Percentiles rank a stretch among this genome's conserved stretches.
Conservation (phyloP, 1,139 yeast genomes). For the Magnusiomyces paraingens region DNA sequence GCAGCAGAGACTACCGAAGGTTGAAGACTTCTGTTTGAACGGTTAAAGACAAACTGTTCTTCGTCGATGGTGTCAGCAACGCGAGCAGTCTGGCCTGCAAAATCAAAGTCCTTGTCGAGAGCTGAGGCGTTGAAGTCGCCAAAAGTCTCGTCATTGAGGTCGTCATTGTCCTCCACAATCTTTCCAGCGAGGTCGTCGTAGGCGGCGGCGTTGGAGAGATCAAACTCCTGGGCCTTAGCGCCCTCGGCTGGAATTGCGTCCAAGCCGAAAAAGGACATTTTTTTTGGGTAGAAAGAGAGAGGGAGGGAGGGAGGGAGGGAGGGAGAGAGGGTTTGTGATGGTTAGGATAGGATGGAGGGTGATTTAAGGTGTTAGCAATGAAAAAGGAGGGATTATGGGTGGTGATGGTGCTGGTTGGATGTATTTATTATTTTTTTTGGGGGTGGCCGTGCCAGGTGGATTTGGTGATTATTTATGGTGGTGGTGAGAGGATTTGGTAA, state of each 20-base stretch:
- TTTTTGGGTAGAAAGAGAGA: neutral
- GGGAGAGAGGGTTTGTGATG: too few species aligned
- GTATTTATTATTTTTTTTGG: too few species aligned
- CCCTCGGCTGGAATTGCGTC: conserved; percentile 27
- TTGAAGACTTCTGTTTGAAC: conserved; percentile 17
- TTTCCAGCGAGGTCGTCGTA: conserved; percentile 64
- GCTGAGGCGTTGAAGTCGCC: conserved; percentile 53
- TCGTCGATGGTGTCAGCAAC: conserved; percentile 34
- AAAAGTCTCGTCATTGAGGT: conserved; percentile 81
- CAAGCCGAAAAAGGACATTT: conserved; percentile 38
- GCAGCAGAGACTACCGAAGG: conserved; percentile 17
- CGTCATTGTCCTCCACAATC: conserved; percentile 68
- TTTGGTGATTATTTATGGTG: too few species aligned
- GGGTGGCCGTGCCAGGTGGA: too few species aligned
- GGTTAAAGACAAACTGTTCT: conserved; percentile 28
- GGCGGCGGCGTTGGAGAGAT: conserved; percentile 59
- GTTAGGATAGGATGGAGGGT: too few species aligned
- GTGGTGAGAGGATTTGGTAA: too few species aligned
- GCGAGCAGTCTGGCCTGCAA: conserved; percentile 44
- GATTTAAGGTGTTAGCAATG: too few species aligned
- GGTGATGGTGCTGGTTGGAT: too few species aligned
- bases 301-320: too few species aligned
- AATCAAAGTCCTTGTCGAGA: conserved; percentile 64
- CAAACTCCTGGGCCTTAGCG: conserved; percentile 37
- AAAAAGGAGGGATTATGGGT: too few species aligned